phyloP scores from a whole-genome alignment of 345 rosid genomes.

The Ceriops decandra region DNA sequence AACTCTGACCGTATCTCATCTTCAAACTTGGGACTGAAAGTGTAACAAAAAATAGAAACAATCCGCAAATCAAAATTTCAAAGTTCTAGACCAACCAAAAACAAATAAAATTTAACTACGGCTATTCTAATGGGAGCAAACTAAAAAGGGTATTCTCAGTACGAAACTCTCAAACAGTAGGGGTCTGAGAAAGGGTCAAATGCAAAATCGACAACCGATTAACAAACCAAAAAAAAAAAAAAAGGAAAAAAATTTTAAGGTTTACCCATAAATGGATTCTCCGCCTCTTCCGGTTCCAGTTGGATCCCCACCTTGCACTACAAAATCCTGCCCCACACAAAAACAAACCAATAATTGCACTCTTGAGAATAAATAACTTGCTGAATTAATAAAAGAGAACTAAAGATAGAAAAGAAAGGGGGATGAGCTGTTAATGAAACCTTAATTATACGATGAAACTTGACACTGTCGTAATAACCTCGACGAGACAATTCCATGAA shows the following conservation, averaged over 20 bases:
- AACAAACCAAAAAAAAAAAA: background rate
- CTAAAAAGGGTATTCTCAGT: no score
- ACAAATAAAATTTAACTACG: no score
- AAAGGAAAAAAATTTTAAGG: background rate
- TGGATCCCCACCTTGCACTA: constrained; percentile 98
- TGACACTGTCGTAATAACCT: constrained; percentile 76
- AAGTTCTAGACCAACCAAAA: no score
- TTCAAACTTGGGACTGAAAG: constrained; percentile 62
- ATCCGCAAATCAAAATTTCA: background rate
- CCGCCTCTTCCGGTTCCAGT: constrained; percentile 97
- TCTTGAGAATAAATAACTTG: background rate
- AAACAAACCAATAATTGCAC: background rate
- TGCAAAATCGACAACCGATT: background rate
- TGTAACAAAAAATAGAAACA: constrained; percentile 1
- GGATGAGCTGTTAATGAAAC: constrained; percentile 21
- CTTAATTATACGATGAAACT: constrained; percentile 90
- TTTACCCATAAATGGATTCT: constrained; percentile 85
- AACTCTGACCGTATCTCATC: constrained; percentile 81
- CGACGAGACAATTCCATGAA: constrained; percentile 81
- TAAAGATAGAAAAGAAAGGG: background rate
- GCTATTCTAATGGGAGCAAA: no score
- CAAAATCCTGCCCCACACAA: constrained; percentile 61
- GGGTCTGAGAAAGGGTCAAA: no score
- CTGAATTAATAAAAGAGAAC: background rate
- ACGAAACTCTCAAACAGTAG: no score